phyloP scores from a whole-genome alignment of 2,329 filamentous ascomycete species.

The Onygena corvina region DNA sequence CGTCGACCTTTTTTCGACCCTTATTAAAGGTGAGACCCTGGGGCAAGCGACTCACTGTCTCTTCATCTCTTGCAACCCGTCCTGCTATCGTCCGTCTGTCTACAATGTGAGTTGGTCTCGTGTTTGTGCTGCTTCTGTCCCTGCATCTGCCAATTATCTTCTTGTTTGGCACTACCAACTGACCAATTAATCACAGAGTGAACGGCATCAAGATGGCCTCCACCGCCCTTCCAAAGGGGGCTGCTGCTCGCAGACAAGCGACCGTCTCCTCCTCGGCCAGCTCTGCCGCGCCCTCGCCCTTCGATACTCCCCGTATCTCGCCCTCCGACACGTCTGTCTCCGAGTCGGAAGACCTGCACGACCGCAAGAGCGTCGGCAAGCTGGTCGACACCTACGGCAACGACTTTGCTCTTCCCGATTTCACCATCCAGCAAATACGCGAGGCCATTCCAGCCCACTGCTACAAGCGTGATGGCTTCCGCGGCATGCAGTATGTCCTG shows the following conservation, averaged over 20 bases:
- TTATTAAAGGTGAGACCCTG: too few relatives aligned
- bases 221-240: constrained; percentile 36
- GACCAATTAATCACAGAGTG: background rate
- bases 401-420: constrained; percentile 84
- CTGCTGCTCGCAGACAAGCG: constrained; percentile 41
- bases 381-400: constrained; percentile 91
- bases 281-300: constrained; percentile 44
- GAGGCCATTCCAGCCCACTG: constrained; percentile 97
- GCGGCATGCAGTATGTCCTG: constrained; percentile 68
- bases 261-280: constrained; percentile 43
- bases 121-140: too few relatives aligned
- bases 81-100: too few relatives aligned
- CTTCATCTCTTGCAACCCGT: too few relatives aligned
- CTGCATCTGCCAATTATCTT: too few relatives aligned
- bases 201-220: constrained; percentile 35
- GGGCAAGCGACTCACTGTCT: too few relatives aligned
- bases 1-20: too few relatives aligned
- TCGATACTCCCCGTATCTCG: constrained; percentile 51
- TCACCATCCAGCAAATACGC: constrained; percentile 93
- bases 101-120: too few relatives aligned
- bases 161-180: too few relatives aligned
- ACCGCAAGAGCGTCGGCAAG: constrained; percentile 36
- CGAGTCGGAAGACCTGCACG: constrained; percentile 55
- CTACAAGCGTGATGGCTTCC: constrained; percentile 71
- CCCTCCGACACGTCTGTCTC: constrained; percentile 83